phyloP scores from a whole-genome alignment of 2,329 filamentous ascomycete species.

The Colletotrichum cordylinicola region DNA sequence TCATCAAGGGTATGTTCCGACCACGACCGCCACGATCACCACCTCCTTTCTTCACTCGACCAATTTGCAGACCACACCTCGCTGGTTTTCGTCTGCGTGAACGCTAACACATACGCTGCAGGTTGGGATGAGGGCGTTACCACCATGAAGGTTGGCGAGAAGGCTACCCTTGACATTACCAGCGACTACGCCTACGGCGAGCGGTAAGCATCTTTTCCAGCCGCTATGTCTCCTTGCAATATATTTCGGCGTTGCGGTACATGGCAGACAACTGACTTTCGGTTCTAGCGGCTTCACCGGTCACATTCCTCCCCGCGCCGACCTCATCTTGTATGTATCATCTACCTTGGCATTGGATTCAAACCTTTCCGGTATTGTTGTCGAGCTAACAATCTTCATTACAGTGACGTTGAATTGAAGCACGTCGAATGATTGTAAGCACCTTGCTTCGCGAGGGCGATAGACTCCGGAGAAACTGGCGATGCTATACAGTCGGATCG shows the following conservation, averaged over 20 bases:
- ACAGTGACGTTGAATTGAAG: constrained; percentile 73
- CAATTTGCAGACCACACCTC: neutral
- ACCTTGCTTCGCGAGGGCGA: neutral
- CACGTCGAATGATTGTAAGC: constrained; percentile 53
- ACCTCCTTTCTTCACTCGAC: too few species aligned
- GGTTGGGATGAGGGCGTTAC: constrained; percentile 87
- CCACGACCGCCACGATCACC: neutral
- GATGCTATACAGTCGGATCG: neutral
- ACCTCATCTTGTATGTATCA: constrained; percentile 77
- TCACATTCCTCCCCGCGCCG: constrained; percentile 76
- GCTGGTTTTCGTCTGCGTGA: neutral
- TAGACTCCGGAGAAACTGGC: neutral
- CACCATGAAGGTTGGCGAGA: constrained; percentile 90
- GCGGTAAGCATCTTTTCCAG: constrained; percentile 48
- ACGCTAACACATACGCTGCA: constrained; percentile 37
- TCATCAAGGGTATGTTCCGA: constrained; percentile 77
- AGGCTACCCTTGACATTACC: constrained; percentile 82
- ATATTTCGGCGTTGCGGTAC: neutral
- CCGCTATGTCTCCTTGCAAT: neutral
- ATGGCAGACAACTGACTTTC: neutral
- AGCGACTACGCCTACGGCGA: constrained; percentile 71
- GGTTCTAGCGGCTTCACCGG: constrained; percentile 74
- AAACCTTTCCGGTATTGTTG: neutral
- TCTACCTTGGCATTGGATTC: neutral
- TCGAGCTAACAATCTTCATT: neutral